Evolutionary conservation across 2,329 filamentous ascomycete genomes (phyloP).

Genomic region (Fusarium robinianum): DNA sequence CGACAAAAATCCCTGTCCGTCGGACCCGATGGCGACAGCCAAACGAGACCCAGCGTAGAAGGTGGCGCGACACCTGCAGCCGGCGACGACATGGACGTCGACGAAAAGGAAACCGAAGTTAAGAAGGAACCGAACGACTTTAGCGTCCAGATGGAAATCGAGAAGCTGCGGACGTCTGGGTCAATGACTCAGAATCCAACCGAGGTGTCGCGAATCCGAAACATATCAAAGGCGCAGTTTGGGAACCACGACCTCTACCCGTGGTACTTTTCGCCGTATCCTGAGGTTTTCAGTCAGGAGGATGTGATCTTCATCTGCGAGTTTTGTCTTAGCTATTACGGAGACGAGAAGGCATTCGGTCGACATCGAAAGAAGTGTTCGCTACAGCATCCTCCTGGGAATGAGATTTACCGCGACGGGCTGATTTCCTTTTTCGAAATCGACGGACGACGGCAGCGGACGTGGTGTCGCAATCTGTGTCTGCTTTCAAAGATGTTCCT

Average conservation of each 20-base stretch:
- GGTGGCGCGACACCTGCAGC: constrained; percentile 50
- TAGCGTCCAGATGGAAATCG: constrained; percentile 88
- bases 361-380: constrained; percentile 90
- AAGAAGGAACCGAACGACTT: constrained; percentile 62
- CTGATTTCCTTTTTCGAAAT: constrained; percentile 97
- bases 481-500: constrained; percentile 94
- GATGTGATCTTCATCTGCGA: constrained; percentile 97
- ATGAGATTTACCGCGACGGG: constrained; percentile 96
- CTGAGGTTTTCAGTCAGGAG: constrained; percentile 82
- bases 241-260: constrained; percentile 90
- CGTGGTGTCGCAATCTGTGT: constrained; percentile 96
- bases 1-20: constrained; percentile 50
- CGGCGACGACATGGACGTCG: constrained; percentile 59
- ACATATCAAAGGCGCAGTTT: constrained; percentile 93
- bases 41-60: constrained; percentile 50
- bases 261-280: constrained; percentile 99
- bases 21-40: constrained; percentile 50
- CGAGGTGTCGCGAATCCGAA: constrained; percentile 93
- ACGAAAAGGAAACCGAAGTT: constrained; percentile 52
- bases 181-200: constrained; percentile 99
- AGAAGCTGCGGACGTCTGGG: constrained; percentile 90
- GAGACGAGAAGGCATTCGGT: constrained; percentile 77
- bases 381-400: constrained; percentile 89
- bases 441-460: constrained; percentile 88
- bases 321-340: constrained; percentile 92